Evolutionary conservation across 1,284 basidiomycete species (phyloP).

Genomic region (Volvariella surrecta): DNA sequence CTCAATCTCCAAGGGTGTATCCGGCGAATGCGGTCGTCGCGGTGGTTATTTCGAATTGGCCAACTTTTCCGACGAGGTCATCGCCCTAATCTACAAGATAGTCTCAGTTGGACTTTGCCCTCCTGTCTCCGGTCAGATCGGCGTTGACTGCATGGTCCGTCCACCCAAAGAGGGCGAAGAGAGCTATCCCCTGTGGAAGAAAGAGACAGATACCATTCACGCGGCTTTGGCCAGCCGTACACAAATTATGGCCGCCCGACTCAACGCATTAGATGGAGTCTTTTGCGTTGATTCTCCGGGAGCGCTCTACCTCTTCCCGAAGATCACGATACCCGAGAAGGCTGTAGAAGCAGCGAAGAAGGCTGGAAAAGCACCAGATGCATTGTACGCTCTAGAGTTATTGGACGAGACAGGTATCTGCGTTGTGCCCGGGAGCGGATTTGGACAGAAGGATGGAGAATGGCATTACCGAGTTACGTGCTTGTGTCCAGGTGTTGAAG

Average conservation of each 20-base stretch:
- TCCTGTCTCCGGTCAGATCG: conserved; percentile 83
- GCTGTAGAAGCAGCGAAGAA: conserved; percentile 68
- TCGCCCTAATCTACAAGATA: conserved; percentile 92
- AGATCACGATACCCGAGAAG: conserved; percentile 36
- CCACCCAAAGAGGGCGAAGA: conserved; percentile 72
- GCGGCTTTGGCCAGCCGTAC: conserved; percentile 67
- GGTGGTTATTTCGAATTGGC: conserved; percentile 91
- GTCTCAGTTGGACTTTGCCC: conserved; percentile 86
- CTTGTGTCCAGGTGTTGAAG: conserved; percentile 83
- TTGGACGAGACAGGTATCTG: conserved; percentile 90
- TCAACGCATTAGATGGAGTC: conserved; percentile 74
- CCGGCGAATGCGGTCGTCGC: conserved; percentile 88
- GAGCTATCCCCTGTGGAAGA: conserved; percentile 71
- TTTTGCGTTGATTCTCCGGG: conserved; percentile 86
- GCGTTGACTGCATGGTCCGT: conserved; percentile 82
- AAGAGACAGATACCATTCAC: conserved; percentile 78
- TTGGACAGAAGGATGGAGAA: conserved; percentile 84
- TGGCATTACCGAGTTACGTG: conserved; percentile 87
- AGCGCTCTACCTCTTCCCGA: conserved; percentile 35
- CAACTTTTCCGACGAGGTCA: conserved; percentile 71
- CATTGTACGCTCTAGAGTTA: conserved; percentile 78
- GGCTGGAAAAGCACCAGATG: conserved; percentile 76
- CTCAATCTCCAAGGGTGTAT: conserved; percentile 91
- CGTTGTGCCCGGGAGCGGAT: conserved; percentile 86
- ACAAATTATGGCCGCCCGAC: conserved; percentile 62